Percentiles rank a stretch among this genome's conserved stretches.
Conservation (phyloP, 164 flowering plant species). For the Brasenia schreberi region DNA sequence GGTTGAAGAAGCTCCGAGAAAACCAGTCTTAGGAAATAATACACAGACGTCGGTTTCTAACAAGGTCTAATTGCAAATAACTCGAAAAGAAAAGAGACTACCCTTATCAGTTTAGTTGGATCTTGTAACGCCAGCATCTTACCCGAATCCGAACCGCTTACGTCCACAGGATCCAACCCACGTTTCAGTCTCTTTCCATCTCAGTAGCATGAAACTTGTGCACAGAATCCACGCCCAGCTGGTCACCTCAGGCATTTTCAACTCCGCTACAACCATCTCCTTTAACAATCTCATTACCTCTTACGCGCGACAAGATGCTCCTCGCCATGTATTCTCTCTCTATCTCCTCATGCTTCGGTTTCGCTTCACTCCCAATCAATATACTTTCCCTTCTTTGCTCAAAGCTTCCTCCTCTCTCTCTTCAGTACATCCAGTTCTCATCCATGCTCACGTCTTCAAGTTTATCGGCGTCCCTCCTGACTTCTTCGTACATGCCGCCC, state of each 20-base stretch:
- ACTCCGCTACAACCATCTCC: neutral
- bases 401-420: constrained; percentile 1
- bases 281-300: neutral
- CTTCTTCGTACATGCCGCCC: constrained; percentile 5
- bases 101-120: too few species aligned
- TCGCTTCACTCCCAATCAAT: neutral
- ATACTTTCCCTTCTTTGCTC: constrained; percentile 1
- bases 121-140: too few species aligned
- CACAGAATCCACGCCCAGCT: neutral
- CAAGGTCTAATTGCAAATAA: too few species aligned
- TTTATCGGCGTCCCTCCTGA: constrained; percentile 7
- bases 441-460: constrained; percentile 1
- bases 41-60: too few species aligned
- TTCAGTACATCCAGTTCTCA: neutral
- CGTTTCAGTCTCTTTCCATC: neutral
- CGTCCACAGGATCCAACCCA: neutral
- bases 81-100: too few species aligned
- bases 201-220: neutral
- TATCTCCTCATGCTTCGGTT: neutral
- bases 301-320: neutral
- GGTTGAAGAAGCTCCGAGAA: too few species aligned
- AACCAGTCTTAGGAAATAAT: too few species aligned
- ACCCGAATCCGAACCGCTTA: neutral
- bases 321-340: neutral
- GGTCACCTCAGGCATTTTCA: neutral